Base-by-base conservation (phyloP, 257 asterid genomes). In the Cordia subcordata region DNA sequence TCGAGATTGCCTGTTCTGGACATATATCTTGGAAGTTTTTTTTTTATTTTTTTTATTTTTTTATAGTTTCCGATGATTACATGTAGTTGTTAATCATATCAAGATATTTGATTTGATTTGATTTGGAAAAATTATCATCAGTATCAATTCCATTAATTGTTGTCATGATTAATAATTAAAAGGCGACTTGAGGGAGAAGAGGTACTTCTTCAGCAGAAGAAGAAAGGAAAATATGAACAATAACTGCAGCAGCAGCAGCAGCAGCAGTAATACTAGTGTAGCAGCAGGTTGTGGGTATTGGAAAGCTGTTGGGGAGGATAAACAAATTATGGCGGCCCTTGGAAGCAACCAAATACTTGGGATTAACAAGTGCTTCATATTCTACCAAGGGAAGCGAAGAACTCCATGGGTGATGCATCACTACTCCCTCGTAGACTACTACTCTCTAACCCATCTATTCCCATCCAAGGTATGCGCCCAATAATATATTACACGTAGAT, bases 171-270 rank as follows among this genome's bases (percentile, higher is more conserved):
- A 1, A 11, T 49, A 63, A 53, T 47, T 1, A n/a, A 21, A 45
- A 77, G 86, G 86, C 49, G 82, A 80, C 11, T 44, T 53, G 78
- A 60, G 74, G 60, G 84, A 82, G 82, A 72, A 71, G 70, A 82
- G 73, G 46, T 70, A 71, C 54, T 80, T 80, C 72, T 78, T 80
- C 80, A 53, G 79, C 79, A 62, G 53, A 54, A 67, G 53, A 50
- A 67, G 53, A n/a, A 65, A 38, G 55, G 55, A 22, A 71, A 68
- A 60, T 62, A 27, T 40, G 69, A 61, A 45, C 38, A 66, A 57
- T 35, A 57, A 64, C 60, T 35, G 60, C 42, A 23, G 44, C 39
- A 57, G 18, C 22, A 27, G 35, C 35, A 6, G n/a, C n/a, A n/a
- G n/a, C n/a, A n/a, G n/a, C n/a, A n/a, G 44, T 39, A 39, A 5